Evolutionary conservation across 2,329 filamentous ascomycete species (phyloP).

Genomic region (Penicillium palitans): DNA sequence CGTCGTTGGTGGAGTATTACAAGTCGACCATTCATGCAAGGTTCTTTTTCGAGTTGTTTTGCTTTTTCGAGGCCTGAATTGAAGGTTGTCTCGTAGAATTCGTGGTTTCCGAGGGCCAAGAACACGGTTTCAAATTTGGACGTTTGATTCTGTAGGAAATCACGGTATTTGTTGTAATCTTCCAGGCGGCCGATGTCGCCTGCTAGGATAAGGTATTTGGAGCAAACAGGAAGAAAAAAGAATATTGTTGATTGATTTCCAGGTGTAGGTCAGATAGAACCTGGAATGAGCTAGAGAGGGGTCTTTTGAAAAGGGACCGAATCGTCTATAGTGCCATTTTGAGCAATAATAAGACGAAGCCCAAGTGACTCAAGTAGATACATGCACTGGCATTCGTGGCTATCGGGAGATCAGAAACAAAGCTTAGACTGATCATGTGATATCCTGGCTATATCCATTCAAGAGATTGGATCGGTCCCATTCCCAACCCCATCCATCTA

Average conservation of each 20-base stretch:
- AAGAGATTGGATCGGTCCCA: not conserved
- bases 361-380: no score
- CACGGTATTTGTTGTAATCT: constrained; percentile 28
- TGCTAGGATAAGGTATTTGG: constrained; percentile 26
- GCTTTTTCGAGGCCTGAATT: constrained; percentile 26
- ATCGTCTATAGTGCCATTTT: not conserved
- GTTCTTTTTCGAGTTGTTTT: constrained; percentile 30
- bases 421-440: not conserved
- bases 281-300: constrained; percentile 20
- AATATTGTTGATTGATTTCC: constrained; percentile 31
- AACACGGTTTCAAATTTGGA: constrained; percentile 24
- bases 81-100: constrained; percentile 30
- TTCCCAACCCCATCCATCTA: constrained; percentile 1
- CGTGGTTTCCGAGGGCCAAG: constrained; percentile 31
- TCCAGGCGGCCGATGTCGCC: constrained; percentile 28
- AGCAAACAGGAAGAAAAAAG: constrained; percentile 21
- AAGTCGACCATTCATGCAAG: constrained; percentile 27
- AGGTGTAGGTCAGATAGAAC: constrained; percentile 31
- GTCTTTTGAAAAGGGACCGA: not conserved
- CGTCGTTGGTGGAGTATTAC: constrained; percentile 29
- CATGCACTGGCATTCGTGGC: not conserved
- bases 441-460: not conserved
- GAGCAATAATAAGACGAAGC: no score
- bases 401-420: not conserved
- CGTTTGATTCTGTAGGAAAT: constrained; percentile 27